Evolutionary conservation across 805 yeast genomes (phyloP), one percentile per base, ranked within the genome.

Genomic region (Lachancea fermentati): DNA sequence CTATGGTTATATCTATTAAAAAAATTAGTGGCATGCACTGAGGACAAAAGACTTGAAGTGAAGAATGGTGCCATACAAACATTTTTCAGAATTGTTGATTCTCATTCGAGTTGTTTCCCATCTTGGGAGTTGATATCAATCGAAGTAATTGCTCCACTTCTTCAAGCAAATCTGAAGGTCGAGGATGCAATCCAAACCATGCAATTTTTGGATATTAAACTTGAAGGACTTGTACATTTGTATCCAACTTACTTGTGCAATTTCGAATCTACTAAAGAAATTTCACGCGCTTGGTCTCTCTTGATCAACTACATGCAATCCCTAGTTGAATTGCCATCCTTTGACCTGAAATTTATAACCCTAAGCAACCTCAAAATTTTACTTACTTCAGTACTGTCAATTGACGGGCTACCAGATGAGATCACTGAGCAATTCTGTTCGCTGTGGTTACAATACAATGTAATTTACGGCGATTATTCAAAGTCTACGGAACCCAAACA

Each of bases 11-110:
- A 83, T 51, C 61, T 88, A 32, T 62, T 86, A 39, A 66, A 74
- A 6, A 72, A 76, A 24, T 61, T 91, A 28, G 79, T 87, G 0
- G 69, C 71, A 16, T 72, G 87, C 17, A 74, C 89, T 0, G 57
- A 65, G 19, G 95, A 84, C 48, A 53, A 69, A 2, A 71, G 95
- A 41, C 73, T 80, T 1, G 95, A 88, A 51, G 95, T 91, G 0
- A 72, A 94, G 45, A 88, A 87, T 52, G 96, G 96, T 2, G 80
- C 96, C 0, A 74, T 87, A 12, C 95, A 88, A 55, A 91, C 96
- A 0, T 79, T 89, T 48, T 86, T 87, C 62, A 76, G 89, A 48
- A 80, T 91, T 19, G 69, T 85, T 44, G 86, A 84, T 38, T 75
- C 89, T 3, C 86, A 83, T 57, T 82, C 85, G 0, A 53, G 60